Conservation (phyloP, 1,284 basidiomycete genomes). For the Pseudozyma hubeiensis region DNA sequence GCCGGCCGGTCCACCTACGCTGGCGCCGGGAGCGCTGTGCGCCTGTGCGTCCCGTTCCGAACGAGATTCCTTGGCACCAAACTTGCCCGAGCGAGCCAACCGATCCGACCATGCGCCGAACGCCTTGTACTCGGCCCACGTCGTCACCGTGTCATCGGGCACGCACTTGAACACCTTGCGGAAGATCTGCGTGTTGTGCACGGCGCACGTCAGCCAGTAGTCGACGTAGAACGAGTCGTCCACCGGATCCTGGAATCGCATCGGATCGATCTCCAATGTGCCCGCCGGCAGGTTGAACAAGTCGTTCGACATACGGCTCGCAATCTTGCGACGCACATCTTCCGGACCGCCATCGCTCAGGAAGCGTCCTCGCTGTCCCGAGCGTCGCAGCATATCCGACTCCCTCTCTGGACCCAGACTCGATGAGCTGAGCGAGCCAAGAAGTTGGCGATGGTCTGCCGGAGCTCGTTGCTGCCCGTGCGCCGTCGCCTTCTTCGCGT, state of each 20-base stretch:
- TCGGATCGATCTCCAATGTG: constrained; percentile 51
- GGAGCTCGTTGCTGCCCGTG: constrained; percentile 13
- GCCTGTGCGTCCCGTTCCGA: constrained; percentile 39
- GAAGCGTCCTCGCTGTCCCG: constrained; percentile 23
- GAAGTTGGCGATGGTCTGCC: constrained; percentile 19
- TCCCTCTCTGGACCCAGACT: constrained; percentile 36
- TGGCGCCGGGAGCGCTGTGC: constrained; percentile 47
- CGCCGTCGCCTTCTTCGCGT: constrained; percentile 7
- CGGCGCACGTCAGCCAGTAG: constrained; percentile 60
- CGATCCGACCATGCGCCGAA: constrained; percentile 57
- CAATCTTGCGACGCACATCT: constrained; percentile 37
- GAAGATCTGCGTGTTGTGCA: constrained; percentile 66
- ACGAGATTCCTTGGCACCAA: constrained; percentile 36
- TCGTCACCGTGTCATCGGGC: constrained; percentile 66
- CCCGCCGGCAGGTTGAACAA: constrained; percentile 49
- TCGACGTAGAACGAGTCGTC: constrained; percentile 60
- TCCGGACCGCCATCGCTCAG: constrained; percentile 20
- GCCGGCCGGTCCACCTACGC: constrained; percentile 41
- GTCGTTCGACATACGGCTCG: constrained; percentile 47
- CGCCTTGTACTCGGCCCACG: constrained; percentile 66
- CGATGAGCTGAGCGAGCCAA: constrained; percentile 27
- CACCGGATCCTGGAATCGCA: constrained; percentile 56
- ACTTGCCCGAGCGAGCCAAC: constrained; percentile 45
- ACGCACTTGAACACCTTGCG: constrained; percentile 66
- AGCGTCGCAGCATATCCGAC: constrained; percentile 31